A percentile compares a stretch with the other conserved stretches of the same genome.
Evolutionary conservation across 1,284 basidiomycete species (phyloP).

Genomic region (Cutaneotrichosporon daszewskae): DNA sequence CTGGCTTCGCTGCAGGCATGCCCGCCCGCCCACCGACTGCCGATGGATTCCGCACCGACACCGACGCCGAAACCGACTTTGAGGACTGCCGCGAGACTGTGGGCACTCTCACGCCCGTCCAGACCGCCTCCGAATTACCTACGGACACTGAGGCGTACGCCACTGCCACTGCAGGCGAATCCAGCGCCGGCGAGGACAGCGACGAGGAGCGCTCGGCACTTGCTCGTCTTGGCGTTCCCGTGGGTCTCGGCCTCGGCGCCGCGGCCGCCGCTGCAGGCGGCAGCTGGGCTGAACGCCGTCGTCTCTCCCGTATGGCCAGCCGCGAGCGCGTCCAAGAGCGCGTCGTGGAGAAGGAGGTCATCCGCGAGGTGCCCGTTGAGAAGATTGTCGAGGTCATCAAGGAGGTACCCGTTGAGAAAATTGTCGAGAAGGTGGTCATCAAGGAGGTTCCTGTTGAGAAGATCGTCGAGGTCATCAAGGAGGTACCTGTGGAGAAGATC

Average conservation of each 20-base stretch:
- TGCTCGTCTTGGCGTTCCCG: neutral
- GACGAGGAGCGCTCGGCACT: slow-evolving; percentile 3
- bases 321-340: slow-evolving; percentile 34
- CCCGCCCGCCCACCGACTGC: slow-evolving; percentile 16
- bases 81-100: slow-evolving; percentile 74
- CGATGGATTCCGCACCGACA: slow-evolving; percentile 42
- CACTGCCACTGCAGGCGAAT: slow-evolving; percentile 35
- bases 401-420: slow-evolving; percentile 43
- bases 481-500: slow-evolving; percentile 28
- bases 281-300: slow-evolving; percentile 27
- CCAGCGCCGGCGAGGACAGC: slow-evolving; percentile 46
- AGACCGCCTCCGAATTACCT: slow-evolving; percentile 58
- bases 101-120: slow-evolving; percentile 58
- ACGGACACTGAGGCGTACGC: slow-evolving; percentile 40
- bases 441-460: slow-evolving; percentile 33
- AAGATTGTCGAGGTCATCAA: slow-evolving; percentile 42
- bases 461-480: slow-evolving; percentile 33
- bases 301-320: slow-evolving; percentile 11
- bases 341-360: slow-evolving; percentile 34
- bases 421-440: slow-evolving; percentile 22
- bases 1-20: no score
- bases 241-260: slow-evolving; percentile 19
- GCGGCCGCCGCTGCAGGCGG: slow-evolving; percentile 21
- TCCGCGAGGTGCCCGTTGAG: slow-evolving; percentile 46
- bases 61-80: slow-evolving; percentile 66